Evolutionary conservation across 306 rosid genomes (phyloP), one percentile per base, ranked within the genome.

Genomic region (Lagenaria siceraria): DNA sequence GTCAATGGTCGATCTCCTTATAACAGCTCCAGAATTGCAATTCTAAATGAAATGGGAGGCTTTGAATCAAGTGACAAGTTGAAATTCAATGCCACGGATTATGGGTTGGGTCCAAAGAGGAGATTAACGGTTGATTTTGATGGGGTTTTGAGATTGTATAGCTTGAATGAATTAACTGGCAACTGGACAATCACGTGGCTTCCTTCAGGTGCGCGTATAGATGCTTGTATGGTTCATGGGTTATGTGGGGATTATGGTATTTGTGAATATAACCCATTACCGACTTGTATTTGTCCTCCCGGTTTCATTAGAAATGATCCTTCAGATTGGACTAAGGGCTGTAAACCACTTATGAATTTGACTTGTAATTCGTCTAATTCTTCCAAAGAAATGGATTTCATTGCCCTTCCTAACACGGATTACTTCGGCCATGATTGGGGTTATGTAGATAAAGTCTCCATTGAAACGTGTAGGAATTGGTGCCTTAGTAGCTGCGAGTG

Each of bases 291-390:
- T 13, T 79, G 85, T 53, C 88, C 88, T 60, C 17, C 25, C 51
- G 88, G 88, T 53, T 82, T 85, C 77, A 3, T 19, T 14, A 40
- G 31, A 52, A 68, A 59, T 0, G 82, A 85, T 73, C 36, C 79
- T 77, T 82, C 86, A 18, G 86, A 85, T 36, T 60, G 84, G 82
- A 80, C 79, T 1, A 85, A 75, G 66, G 88, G 88, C 4, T 85
- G 88, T 76, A 49, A 40, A 25, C 81, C 86, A 24, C 11, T 15
- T 18, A 35, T 66, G 31, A 62, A 79, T 43, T 73, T 84, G 54
- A 40, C 70, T 3, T 54, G 49, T 25, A 27, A 72, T 7, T 18
- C 10, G 3, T 0, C 3, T 53, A 19, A 53, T 61, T 17, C 68
- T 64, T 3, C 55, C 13, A 33, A 38, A 4, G 69, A 59, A 13